Conservation (phyloP, 2,329 filamentous ascomycete genomes). For the Aspergillus fijiensis region DNA sequence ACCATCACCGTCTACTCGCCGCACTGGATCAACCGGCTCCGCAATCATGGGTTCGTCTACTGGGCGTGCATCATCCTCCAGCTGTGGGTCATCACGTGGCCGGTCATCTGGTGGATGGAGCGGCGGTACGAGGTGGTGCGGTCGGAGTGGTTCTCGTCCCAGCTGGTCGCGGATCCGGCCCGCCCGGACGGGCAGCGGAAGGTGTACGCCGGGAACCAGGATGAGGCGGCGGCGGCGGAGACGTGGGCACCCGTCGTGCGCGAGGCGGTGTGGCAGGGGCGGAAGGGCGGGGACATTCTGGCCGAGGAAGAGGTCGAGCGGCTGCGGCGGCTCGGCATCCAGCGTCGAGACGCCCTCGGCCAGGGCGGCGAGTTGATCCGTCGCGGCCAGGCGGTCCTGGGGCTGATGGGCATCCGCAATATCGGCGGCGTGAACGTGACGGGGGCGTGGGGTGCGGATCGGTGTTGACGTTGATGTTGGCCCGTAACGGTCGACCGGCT, state of each 20-base stretch:
- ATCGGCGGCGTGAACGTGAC: slow-evolving; percentile 13
- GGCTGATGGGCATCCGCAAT: slow-evolving; percentile 11
- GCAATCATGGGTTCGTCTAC: slow-evolving; percentile 35
- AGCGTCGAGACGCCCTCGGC: slow-evolving; percentile 6
- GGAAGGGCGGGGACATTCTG: slow-evolving; percentile 18
- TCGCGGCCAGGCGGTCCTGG: slow-evolving; percentile 9
- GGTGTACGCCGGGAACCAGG: slow-evolving; percentile 26
- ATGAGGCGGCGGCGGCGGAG: slow-evolving; percentile 31
- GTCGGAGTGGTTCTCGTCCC: slow-evolving; percentile 33
- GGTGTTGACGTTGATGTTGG: background rate
- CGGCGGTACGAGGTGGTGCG: slow-evolving; percentile 36
- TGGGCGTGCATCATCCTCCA: slow-evolving; percentile 38
- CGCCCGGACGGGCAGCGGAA: slow-evolving; percentile 17
- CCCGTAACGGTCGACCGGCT: too few species aligned
- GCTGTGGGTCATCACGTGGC: slow-evolving; percentile 43
- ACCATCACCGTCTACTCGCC: slow-evolving; percentile 40
- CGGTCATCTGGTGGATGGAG: slow-evolving; percentile 38
- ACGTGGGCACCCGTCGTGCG: slow-evolving; percentile 35
- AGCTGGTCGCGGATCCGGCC: background rate
- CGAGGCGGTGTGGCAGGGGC: slow-evolving; percentile 35
- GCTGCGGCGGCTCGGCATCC: slow-evolving; percentile 11
- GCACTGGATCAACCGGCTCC: slow-evolving; percentile 39
- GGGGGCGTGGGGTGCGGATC: slow-evolving; percentile 10
- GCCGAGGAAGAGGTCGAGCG: slow-evolving; percentile 19
- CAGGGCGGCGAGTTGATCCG: slow-evolving; percentile 1